Evolutionary conservation across 2,329 filamentous ascomycete genomes (phyloP), one percentile per base, ranked within the genome.

Genomic region (Phoma sp.): DNA sequence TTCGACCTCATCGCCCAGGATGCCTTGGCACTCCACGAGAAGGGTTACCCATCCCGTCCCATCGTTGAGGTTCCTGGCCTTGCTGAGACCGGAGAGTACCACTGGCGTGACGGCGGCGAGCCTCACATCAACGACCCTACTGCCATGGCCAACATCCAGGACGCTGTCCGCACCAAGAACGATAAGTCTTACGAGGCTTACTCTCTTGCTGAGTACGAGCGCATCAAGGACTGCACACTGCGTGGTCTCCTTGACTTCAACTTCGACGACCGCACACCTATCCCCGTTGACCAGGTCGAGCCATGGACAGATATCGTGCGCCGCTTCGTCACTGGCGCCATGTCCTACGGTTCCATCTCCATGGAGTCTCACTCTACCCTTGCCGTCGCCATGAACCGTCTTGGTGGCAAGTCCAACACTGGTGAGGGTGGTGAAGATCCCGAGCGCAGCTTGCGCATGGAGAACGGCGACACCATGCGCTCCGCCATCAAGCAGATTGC

Each of bases 131-230:
- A 98, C 78, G 93, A 97, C 68, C 93, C 93, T 6, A 88, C 89
- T 43, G 93, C 91, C 60, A 96, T 98, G 78, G 93, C 93, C 70
- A 97, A 97, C 77, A 91, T 98, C 57, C 93, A 97, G 77, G 93
- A 98, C 75, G 93, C 93, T 10, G 93, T 97, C 13, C 89, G 93
- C 55, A 93, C 89, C 60, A 97, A 97, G 86, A 97, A 98, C 70
- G 93, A 97, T 81, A 96, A 96, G 80, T 97, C 93, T 0, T 98
- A 97, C 76, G 93, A 97, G 78, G 93, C 93, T 0, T 98, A 98
- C 78, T 96, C 93, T 0, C 86, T 89, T 59, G 89, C 91, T 2
- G 92, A 95, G 74, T 96, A 96, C 71, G 93, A 97, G 80, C 90
- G 95, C 71, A 96, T 97, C 81, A 97, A 96, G 82, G 86, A 91